Percentiles rank a stretch among this genome's conserved stretches.
Conservation (phyloP, 257 asterid species). For the Echites panduratus region DNA sequence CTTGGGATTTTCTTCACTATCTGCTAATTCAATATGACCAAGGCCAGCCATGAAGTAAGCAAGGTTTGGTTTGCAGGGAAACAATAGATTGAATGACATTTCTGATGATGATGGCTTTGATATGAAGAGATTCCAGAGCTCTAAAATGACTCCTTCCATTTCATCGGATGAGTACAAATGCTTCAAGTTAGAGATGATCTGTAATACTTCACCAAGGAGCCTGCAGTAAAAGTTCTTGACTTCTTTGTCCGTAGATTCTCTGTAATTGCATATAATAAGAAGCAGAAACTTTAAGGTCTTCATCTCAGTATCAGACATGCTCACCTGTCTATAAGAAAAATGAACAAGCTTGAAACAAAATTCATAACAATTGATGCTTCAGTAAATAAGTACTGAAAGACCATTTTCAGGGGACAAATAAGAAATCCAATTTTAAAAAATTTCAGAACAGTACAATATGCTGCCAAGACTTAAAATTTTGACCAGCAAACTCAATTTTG, state of each 20-base stretch:
- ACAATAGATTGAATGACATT: slow-evolving; percentile 35
- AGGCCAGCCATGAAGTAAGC: slow-evolving; percentile 84
- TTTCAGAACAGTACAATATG: not conserved
- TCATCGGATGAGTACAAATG: slow-evolving; percentile 58
- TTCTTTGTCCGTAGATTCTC: slow-evolving; percentile 38
- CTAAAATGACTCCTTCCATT: slow-evolving; percentile 71
- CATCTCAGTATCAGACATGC: slow-evolving; percentile 71
- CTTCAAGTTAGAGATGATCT: slow-evolving; percentile 60
- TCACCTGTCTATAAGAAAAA: slow-evolving; percentile 51
- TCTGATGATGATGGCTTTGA: slow-evolving; percentile 40
- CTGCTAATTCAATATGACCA: slow-evolving; percentile 52
- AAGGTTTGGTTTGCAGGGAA: slow-evolving; percentile 68
- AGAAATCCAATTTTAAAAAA: not conserved
- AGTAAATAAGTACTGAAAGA: not conserved
- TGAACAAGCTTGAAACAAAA: slow-evolving; percentile 3
- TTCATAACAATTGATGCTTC: not conserved
- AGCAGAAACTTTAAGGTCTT: slow-evolving; percentile 67
- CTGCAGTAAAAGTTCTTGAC: slow-evolving; percentile 40
- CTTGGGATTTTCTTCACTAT: slow-evolving; percentile 45
- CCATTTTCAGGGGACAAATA: not conserved
- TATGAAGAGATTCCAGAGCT: slow-evolving; percentile 71
- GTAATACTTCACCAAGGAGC: slow-evolving; percentile 72
- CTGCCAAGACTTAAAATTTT: not conserved
- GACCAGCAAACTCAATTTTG: not conserved
- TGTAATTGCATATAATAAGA: slow-evolving; percentile 50